Evolutionary conservation across 108 stramenopile species (phyloP), one percentile per base, ranked within the genome.

Genomic region (Discostella pseudostelligera): DNA sequence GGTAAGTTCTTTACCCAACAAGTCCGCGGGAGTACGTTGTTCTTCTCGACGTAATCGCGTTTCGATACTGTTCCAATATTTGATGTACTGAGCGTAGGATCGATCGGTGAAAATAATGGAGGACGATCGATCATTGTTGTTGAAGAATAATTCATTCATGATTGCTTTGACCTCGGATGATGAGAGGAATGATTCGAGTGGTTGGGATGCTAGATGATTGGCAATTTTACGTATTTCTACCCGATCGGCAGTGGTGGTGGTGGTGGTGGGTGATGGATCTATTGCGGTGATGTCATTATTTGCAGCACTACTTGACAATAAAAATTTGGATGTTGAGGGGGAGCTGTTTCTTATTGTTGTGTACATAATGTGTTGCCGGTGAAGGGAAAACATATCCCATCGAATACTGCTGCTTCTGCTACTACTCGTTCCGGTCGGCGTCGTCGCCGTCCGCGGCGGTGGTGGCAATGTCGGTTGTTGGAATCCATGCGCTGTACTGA

Each of bases 51-150:
- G 67, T 17, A 81, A 29, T 24, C 68, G 40, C 26, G 24, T 4
- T 51, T 79, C 69, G 3, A 87, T n/a, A 26, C 75, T 79, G 7
- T 80, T 70, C 83, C 79, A 87, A 70, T 87, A 83, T 32, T 69
- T 65, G 14, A 66, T 49, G 19, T 84, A 65, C 32, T 78, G 47
- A 40, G 39, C 40, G 42, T 84, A 79, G 7, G 69, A 56, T 19
- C 70, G 58, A 25, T 81, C 72, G 39, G 82, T 74, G 56, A 87
- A 76, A 22, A 76, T 22, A 4, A 58, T 50, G 17, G 58, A 60
- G 4, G 67, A 58, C 8, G 54, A 57, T 45, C 47, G 40, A 28
- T 19, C 54, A 13, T 63, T 37, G 46, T 69, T 43, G n/a, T 65
- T 57, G 44, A 51, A 61, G 36, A 82, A 49, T 19, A 87, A 68